A percentile compares a stretch with the other conserved stretches of the same genome.
phyloP scores from a whole-genome alignment of 139 green algal genomes.

The Raphidocelis subcapitata region DNA sequence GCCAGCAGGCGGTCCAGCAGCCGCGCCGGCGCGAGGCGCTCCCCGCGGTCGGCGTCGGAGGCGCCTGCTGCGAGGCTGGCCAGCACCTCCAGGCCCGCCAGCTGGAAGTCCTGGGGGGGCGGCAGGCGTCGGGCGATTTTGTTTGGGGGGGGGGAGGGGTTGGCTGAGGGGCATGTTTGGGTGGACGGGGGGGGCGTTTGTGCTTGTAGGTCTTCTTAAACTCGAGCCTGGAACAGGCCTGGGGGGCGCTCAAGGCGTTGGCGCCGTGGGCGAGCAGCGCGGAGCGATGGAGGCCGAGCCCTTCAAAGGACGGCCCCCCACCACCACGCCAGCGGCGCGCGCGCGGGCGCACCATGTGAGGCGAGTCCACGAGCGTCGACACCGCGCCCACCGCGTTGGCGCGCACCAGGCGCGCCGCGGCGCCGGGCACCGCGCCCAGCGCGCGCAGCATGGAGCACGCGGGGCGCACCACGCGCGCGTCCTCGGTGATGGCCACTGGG shows the following conservation, averaged over 20 bases:
- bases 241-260: no score
- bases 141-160: no score
- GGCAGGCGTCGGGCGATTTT: no score
- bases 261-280: no score
- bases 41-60: constrained; percentile 9
- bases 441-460: background rate
- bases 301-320: no score
- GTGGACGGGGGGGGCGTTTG: no score
- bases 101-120: constrained; percentile 38
- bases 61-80: constrained; percentile 27
- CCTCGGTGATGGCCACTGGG: background rate
- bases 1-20: constrained; percentile 39
- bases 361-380: constrained; percentile 38
- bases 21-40: background rate
- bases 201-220: no score
- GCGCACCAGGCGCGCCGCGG: constrained; percentile 35
- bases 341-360: constrained; percentile 10
- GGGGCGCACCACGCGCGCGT: background rate
- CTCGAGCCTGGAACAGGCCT: no score
- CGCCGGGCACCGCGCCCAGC: constrained; percentile 32
- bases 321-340: no score
- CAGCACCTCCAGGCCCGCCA: constrained; percentile 47
- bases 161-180: no score
- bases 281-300: no score
- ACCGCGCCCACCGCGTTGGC: constrained; percentile 45